Conservation (phyloP, 2,329 filamentous ascomycete genomes). For the Paracorniculantispora psalliotae region DNA sequence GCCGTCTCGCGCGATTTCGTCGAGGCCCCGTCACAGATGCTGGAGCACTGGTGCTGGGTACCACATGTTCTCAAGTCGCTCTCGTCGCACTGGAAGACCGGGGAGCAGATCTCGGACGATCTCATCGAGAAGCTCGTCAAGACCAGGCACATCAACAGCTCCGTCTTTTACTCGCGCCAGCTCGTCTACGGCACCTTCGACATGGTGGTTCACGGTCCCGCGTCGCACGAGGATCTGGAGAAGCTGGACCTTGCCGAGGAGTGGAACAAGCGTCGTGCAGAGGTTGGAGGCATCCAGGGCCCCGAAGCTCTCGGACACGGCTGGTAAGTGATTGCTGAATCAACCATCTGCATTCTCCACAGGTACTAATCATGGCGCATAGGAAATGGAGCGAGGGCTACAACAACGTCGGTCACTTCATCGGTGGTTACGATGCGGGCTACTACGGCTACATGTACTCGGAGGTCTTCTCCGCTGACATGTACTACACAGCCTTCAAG, state of each 20-base stretch:
- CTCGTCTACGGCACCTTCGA: slow-evolving; percentile 47
- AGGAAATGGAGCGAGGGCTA: slow-evolving; percentile 71
- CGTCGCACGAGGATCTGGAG: slow-evolving; percentile 61
- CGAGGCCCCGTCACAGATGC: slow-evolving; percentile 36
- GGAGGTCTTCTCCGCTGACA: slow-evolving; percentile 77
- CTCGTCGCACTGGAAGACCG: slow-evolving; percentile 39
- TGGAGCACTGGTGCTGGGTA: slow-evolving; percentile 38
- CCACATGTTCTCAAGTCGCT: slow-evolving; percentile 30
- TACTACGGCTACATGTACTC: slow-evolving; percentile 52
- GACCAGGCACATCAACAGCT: slow-evolving; percentile 46
- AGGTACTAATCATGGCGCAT: background rate
- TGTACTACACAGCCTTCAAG: slow-evolving; percentile 80
- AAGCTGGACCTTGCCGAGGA: slow-evolving; percentile 57
- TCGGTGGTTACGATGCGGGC: slow-evolving; percentile 79
- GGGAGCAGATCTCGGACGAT: slow-evolving; percentile 42
- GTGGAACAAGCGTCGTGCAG: slow-evolving; percentile 67
- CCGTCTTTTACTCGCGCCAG: slow-evolving; percentile 39
- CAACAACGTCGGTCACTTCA: slow-evolving; percentile 75
- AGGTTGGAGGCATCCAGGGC: slow-evolving; percentile 70
- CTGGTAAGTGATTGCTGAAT: slow-evolving; percentile 36
- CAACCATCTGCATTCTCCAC: background rate
- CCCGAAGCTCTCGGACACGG: slow-evolving; percentile 60
- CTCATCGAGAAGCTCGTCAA: slow-evolving; percentile 43
- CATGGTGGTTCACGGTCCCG: slow-evolving; percentile 72
- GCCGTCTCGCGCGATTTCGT: slow-evolving; percentile 30